Conservation (phyloP, 352 stramenopile genomes). For the Phytopythium helicoides region DNA sequence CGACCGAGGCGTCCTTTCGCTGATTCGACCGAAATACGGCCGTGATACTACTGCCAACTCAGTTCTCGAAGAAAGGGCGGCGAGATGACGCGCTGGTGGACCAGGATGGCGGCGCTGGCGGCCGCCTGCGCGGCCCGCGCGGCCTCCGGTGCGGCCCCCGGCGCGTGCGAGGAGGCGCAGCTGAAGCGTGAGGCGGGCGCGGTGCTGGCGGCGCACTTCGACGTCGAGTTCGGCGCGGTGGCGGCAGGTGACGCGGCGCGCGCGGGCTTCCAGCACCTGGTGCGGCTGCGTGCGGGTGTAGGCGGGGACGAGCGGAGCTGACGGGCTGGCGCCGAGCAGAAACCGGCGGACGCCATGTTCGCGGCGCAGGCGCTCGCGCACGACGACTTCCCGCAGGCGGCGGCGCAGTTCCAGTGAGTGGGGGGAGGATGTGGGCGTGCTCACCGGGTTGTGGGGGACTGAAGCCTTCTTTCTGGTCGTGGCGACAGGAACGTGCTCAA, state of each 20-base stretch:
- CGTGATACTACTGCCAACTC: no score
- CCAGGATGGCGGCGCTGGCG: no score
- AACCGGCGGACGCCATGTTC: slow-evolving; percentile 73
- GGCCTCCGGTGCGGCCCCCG: neutral
- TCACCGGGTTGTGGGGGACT: no score
- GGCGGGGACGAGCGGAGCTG: no score
- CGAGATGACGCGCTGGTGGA: no score
- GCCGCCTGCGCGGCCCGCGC: neutral
- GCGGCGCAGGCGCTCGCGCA: slow-evolving; percentile 79
- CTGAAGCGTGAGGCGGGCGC: slow-evolving; percentile 41
- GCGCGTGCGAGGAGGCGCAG: slow-evolving; percentile 42
- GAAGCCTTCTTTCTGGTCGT: no score
- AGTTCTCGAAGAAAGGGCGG: no score
- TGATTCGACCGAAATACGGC: neutral
- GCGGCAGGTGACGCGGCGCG: slow-evolving; percentile 35
- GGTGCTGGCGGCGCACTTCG: slow-evolving; percentile 45
- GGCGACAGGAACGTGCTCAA: slow-evolving; percentile 42
- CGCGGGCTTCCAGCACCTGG: slow-evolving; percentile 80
- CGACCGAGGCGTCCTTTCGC: neutral
- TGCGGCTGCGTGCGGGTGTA: slow-evolving; percentile 21
- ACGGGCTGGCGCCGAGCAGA: slow-evolving; percentile 18
- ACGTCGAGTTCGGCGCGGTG: slow-evolving; percentile 72
- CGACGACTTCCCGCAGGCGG: slow-evolving; percentile 62
- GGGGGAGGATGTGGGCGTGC: no score
- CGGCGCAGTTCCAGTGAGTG: slow-evolving; percentile 54